These are phyloP conservation scores for Nissolia schottii DNA, from an alignment of 306 rosid species.

Conservation along the genomic window DNA sequence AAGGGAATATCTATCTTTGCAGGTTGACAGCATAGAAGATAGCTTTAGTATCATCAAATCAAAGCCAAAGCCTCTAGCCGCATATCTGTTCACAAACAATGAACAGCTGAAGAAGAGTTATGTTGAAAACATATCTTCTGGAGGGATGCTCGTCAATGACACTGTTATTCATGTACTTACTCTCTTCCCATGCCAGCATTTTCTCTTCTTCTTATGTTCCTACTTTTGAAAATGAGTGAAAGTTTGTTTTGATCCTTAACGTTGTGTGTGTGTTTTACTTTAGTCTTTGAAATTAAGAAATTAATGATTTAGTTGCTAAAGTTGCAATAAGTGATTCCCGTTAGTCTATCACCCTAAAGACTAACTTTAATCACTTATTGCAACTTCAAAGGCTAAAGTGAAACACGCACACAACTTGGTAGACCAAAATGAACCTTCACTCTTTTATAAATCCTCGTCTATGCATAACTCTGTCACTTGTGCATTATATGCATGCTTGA, in stretches of 20 bases:
- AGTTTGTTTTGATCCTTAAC: no score
- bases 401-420: no score
- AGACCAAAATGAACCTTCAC: no score
- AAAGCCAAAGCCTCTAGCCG: constrained; percentile 55
- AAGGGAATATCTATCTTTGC: not conserved
- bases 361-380: no score
- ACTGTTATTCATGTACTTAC: constrained; percentile 42
- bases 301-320: no score
- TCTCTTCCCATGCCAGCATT: not conserved
- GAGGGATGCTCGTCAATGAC: constrained; percentile 66
- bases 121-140: constrained; percentile 57
- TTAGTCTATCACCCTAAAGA: no score
- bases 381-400: no score
- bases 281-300: no score
- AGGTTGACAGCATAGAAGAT: constrained; percentile 55
- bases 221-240: not conserved
- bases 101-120: constrained; percentile 49
- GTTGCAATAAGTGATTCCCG: no score
- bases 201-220: not conserved
- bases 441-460: not conserved
- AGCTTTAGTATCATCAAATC: constrained; percentile 49
- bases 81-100: constrained; percentile 54
- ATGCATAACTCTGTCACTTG: not conserved
- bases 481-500: not conserved
- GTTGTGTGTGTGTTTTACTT: no score